Percentiles rank a stretch among this genome's conserved stretches.
Evolutionary conservation across 2,329 filamentous ascomycete genomes (phyloP).

Genomic region (Alternaria triticina): DNA sequence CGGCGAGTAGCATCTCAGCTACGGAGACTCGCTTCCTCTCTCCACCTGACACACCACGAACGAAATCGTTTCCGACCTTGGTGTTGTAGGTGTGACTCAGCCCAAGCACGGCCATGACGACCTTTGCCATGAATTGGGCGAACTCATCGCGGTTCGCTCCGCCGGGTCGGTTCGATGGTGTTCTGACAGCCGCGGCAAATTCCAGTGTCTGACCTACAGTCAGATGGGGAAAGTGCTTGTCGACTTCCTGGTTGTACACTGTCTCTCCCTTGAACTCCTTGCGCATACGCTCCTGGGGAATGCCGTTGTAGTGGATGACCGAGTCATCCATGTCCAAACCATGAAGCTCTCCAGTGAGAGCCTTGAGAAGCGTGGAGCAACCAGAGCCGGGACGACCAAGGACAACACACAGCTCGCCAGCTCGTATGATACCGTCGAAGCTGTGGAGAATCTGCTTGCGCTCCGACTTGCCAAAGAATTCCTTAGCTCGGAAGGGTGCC

Average conservation of each 20-base stretch:
- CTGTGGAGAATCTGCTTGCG: constrained; percentile 63
- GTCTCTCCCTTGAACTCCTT: constrained; percentile 56
- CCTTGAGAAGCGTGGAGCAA: constrained; percentile 69
- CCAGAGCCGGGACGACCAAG: constrained; percentile 62
- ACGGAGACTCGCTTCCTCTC: constrained; percentile 68
- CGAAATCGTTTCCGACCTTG: constrained; percentile 64
- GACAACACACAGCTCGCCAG: constrained; percentile 57
- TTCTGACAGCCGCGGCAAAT: constrained; percentile 62
- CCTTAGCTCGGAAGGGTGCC: constrained; percentile 63
- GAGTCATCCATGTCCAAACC: constrained; percentile 63
- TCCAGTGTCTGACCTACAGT: constrained; percentile 64
- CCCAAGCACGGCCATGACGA: constrained; percentile 62
- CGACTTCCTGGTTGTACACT: constrained; percentile 56
- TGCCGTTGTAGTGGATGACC: constrained; percentile 67
- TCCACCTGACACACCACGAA: constrained; percentile 67
- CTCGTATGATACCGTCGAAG: constrained; percentile 61
- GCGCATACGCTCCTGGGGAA: constrained; percentile 50
- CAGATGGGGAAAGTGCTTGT: constrained; percentile 63
- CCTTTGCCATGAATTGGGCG: constrained; percentile 55
- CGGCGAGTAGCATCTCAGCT: constrained; percentile 58
- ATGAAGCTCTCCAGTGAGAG: constrained; percentile 65
- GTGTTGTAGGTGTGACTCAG: constrained; percentile 63
- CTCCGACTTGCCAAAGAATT: constrained; percentile 56
- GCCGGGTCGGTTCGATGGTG: constrained; percentile 52
- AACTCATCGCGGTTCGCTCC: constrained; percentile 52